Evolutionary conservation across 371 early-diverging fungal genomes (phyloP).

Genomic region (Cokeromyces recurvatus): DNA sequence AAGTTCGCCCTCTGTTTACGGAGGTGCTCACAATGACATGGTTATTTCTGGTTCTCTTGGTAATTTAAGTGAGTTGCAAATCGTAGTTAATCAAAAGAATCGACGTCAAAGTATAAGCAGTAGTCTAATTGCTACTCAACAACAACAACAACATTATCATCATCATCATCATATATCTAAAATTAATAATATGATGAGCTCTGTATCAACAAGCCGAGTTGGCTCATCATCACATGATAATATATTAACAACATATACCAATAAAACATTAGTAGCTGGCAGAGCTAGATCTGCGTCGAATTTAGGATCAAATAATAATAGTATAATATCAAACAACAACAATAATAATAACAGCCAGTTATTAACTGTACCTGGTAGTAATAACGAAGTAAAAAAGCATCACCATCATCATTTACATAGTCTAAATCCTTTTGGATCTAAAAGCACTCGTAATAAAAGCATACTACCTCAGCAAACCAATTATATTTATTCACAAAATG

Average conservation of each 20-base stretch:
- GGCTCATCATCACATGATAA: conserved; percentile 17
- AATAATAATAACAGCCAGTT: conserved; percentile 1
- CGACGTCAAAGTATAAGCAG: conserved; percentile 16
- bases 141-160: too few relatives aligned
- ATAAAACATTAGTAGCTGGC: background rate
- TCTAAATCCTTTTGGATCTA: conserved; percentile 22
- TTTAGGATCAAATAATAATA: too few relatives aligned
- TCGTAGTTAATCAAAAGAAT: conserved; percentile 2
- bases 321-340: too few relatives aligned
- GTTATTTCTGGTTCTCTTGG: conserved; percentile 28
- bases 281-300: conserved; percentile 19
- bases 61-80: conserved; percentile 28
- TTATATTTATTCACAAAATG: too few relatives aligned
- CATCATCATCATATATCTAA: too few relatives aligned
- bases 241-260: background rate
- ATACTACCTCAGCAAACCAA: too few relatives aligned
- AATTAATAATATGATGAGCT: too few relatives aligned
- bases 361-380: conserved; percentile 12
- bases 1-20: background rate
- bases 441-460: conserved; percentile 15
- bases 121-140: conserved; percentile 2
- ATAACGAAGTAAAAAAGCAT: background rate
- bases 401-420: conserved; percentile 20
- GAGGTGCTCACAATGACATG: conserved; percentile 15
- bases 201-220: too few relatives aligned